Evolutionary conservation across 2,329 filamentous ascomycete species (phyloP), one percentile per base, ranked within the genome.

Genomic region (Pseudogymnoascus sp.): DNA sequence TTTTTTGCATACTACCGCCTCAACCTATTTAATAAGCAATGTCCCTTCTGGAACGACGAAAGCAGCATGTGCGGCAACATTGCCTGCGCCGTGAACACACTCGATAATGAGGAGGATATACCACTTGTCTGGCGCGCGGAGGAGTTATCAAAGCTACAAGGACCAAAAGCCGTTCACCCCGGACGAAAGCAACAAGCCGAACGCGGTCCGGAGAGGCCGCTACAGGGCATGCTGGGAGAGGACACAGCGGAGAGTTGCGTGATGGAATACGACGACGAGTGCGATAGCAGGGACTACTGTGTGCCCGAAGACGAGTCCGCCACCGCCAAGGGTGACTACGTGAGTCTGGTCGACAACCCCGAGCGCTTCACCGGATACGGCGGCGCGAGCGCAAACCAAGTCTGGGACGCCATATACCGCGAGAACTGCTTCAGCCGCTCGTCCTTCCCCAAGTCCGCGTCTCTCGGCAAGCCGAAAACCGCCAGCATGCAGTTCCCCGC

Each of bases 1-100:
- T 99, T 97, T 83, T 99, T 99, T 78, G 93, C 93, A 62, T 92
- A 97, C 77, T 99, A 97, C 79, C 89, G 95, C 64, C 80, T 99
- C 53, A 97, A 97, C 75, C 83, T 99, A 18, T 99, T 91, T 77
- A 89, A 96, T 76, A 96, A 95, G 76, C 86, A 85, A 77, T 99
- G 95, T 73, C 95, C 95, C 0, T 99, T 97, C 75, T 99, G 95
- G 93, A 85, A 88, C 73, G 95, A 99, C 75, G 88, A 92, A 66
- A 89, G 89, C 76, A 91, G 91, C 75, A 90, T 97, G 83, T 99
- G 95, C 76, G 95, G 93, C 68, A 99, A 99, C 77, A 92, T 96
- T 70, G 95, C 93, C 18, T 99, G 95, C 74, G 90, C 93, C 10
- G 95, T 99, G 16, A 92, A 95, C 73, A 97, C 93, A 0, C 82